These are phyloP conservation scores for Zygoascus biomembranicola DNA, from an alignment of 805 yeast species.

Conservation along the genomic window DNA sequence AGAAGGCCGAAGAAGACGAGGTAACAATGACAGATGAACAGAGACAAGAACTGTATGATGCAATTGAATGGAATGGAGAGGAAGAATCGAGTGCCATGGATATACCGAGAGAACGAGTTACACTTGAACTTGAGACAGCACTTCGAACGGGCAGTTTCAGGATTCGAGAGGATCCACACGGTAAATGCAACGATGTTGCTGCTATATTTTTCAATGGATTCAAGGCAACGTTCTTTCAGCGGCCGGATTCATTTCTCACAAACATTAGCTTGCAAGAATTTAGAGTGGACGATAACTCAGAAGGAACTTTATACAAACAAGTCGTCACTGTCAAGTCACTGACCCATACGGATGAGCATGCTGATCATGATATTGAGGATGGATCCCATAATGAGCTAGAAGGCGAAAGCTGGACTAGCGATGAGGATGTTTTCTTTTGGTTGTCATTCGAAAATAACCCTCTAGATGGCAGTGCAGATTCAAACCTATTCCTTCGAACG, in stretches of 20 bases:
- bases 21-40: slow-evolving; percentile 75
- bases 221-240: slow-evolving; percentile 57
- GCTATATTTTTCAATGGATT: slow-evolving; percentile 80
- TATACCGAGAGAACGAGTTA: slow-evolving; percentile 64
- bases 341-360: slow-evolving; percentile 34
- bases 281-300: slow-evolving; percentile 80
- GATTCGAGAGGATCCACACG: slow-evolving; percentile 38
- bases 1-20: slow-evolving; percentile 27
- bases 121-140: slow-evolving; percentile 57
- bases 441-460: slow-evolving; percentile 83
- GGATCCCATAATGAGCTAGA: slow-evolving; percentile 2
- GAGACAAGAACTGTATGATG: slow-evolving; percentile 79
- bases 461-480: slow-evolving; percentile 73
- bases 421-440: slow-evolving; percentile 62
- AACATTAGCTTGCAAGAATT: slow-evolving; percentile 73
- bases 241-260: slow-evolving; percentile 69
- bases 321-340: slow-evolving; percentile 69
- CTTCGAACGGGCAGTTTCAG: slow-evolving; percentile 72
- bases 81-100: slow-evolving; percentile 38
- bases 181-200: slow-evolving; percentile 44
- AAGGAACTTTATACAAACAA: slow-evolving; percentile 71
- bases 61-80: slow-evolving; percentile 81
- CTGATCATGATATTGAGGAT: slow-evolving; percentile 1
- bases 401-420: not conserved
- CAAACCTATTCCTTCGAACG: slow-evolving; percentile 61